Base-by-base conservation (phyloP, 805 yeast species). In the Martiniozyma abietophila region DNA sequence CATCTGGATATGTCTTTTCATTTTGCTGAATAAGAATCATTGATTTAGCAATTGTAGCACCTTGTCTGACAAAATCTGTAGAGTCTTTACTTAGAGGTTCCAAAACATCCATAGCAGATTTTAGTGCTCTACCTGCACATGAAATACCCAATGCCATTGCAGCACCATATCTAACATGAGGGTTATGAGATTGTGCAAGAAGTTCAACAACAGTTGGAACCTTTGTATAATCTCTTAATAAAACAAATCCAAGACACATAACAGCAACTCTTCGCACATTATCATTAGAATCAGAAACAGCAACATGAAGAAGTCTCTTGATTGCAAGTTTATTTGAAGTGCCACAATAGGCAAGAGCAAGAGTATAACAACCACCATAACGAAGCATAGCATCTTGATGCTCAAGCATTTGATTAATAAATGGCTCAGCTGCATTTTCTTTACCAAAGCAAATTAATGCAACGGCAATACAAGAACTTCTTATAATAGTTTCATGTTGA, bases 141-240 rank as follows among this genome's bases (percentile, higher is more conserved):
- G 97, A 76, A 42, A 92, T 83, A 61, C 96, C 98, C 43, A 92
- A 70, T 0, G 98, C 98, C 75, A 92, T 67, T 2, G 97, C 95
- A 21, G 96, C 83, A 64, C 98, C 98, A 55, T 92, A 92, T 58
- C 98, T 82, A 24, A 92, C 97, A 54, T 92, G 96, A 10, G 98
- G 95, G 56, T 92, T 92, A 58, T 92, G 96, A 1, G 95, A 83
- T 58, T 86, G 95, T 0, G 95, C 75, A 47, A 92, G 69, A 38
- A 92, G 67, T 56, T 89, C 95, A 25, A 92, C 96, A 62, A 92
- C 81, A 46, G 94, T 80, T 38, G 98, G 98, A 15, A 92, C 89
- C 0, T 95, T 86, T 11, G 86, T 77, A 58, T 85, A 83, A 55
- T 88, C 94, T 53, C 95, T 82, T 40, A 89, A 69, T 46, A 92